phyloP scores from a whole-genome alignment of 495 filamentous ascomycete species.

The Physcia stellaris region DNA sequence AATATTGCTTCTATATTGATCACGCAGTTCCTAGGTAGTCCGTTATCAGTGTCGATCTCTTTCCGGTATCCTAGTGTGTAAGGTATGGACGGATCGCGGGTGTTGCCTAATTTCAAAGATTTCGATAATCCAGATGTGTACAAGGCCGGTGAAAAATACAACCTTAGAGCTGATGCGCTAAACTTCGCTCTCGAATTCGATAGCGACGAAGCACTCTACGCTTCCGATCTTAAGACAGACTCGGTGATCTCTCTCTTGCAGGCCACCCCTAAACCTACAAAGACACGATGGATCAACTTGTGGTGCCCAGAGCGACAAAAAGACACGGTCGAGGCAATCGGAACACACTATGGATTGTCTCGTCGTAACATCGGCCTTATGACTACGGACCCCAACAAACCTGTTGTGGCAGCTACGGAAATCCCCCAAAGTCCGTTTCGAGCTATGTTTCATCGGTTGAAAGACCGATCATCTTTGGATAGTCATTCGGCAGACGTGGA shows the following conservation, averaged over 20 bases:
- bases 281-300: conserved; percentile 64
- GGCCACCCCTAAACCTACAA: conserved; percentile 19
- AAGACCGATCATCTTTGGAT: conserved; percentile 4
- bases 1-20: no score
- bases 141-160: conserved; percentile 20
- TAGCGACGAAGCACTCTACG: conserved; percentile 44
- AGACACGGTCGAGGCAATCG: conserved; percentile 35
- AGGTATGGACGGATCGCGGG: no score
- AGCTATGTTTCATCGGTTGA: neutral
- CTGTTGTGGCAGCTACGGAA: neutral
- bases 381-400: conserved; percentile 37
- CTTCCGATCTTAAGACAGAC: conserved; percentile 29
- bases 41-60: no score
- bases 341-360: conserved; percentile 51
- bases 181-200: conserved; percentile 69
- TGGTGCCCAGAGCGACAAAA: conserved; percentile 54
- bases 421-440: neutral
- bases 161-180: conserved; percentile 26
- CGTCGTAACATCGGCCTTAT: conserved; percentile 53
- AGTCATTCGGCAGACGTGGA: conserved; percentile 6
- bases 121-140: conserved; percentile 41
- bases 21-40: no score
- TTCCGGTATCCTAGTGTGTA: no score
- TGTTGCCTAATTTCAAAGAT: no score
- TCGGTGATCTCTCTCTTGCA: conserved; percentile 7